Evolutionary conservation across 208 protist genomes (phyloP), one percentile per base, ranked within the genome.

Genomic region (Leptomonas pyrrhocoris): DNA sequence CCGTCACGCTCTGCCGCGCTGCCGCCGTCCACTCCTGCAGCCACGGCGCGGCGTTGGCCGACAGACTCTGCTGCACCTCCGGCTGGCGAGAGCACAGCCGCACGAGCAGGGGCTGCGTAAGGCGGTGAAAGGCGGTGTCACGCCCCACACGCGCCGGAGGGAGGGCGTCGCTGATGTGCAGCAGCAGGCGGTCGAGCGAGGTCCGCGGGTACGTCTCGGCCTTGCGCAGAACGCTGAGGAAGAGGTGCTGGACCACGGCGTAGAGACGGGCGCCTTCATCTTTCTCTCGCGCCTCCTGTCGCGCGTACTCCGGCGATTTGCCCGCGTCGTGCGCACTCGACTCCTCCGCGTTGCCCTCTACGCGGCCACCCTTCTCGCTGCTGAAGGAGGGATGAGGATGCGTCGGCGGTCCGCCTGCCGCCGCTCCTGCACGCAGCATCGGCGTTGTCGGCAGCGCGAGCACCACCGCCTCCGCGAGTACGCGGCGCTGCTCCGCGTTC

Each of bases 121-220:
- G 43, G 4, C n/a, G n/a, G 18, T 49, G 61, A 31, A 94, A 82
- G 16, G 23, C 40, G 13, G 27, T 13, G 55, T 94, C 80, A 3
- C 60, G 45, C 36, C n/a, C 19, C 16, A 64, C 72, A 16, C 64
- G 67, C 1, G 36, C 25, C 6, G 51, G 50, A 3, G 82, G 79
- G 15, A 91, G 30, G 18, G 74, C 79, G 40, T 81, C 63, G 40
- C 83, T 80, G 15, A 93, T 61, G 67, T 88, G 80, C 49, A 92
- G 71, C 46, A 95, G 19, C 11, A 77, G n/a, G 12, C 49, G 50
- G 25, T 66, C 71, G 11, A 77, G 50, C 43, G 48, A 53, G 11
- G 28, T 15, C 0, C 49, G 53, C n/a, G 78, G 64, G 64, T 84
- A 91, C 30, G 68, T 61, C 11, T 76, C 66, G 13, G 61, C 69